These are phyloP conservation scores for Aureobasidium uvarum DNA, from an alignment of 2,329 filamentous ascomycete species.

Conservation along the genomic window DNA sequence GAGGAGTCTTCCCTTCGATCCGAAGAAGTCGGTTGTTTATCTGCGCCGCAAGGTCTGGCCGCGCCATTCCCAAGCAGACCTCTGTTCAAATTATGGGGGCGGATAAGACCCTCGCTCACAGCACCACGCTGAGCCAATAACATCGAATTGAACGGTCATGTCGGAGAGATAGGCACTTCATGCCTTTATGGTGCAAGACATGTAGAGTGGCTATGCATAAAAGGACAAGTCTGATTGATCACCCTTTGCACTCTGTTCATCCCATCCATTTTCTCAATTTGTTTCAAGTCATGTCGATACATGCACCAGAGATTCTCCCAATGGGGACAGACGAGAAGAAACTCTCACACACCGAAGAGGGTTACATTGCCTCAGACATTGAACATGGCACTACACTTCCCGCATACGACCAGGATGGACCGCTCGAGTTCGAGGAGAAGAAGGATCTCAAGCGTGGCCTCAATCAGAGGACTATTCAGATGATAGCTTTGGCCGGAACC, in stretches of 20 bases:
- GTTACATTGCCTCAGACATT: not conserved
- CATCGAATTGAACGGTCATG: not conserved
- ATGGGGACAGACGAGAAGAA: constrained; percentile 1
- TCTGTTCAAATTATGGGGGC: not conserved
- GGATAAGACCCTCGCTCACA: not conserved
- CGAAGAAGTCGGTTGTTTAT: not conserved
- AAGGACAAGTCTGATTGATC: not conserved
- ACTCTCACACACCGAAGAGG: not conserved
- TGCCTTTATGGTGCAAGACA: not conserved
- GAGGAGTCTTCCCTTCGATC: not conserved
- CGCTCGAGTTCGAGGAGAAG: constrained; percentile 17
- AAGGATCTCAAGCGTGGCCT: constrained; percentile 43
- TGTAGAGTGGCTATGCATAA: not conserved
- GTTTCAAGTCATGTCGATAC: not conserved
- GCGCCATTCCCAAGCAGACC: not conserved
- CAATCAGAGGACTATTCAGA: constrained; percentile 55
- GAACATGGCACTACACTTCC: constrained; percentile 9
- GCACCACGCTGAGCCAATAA: not conserved
- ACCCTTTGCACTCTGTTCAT: not conserved
- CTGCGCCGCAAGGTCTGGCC: not conserved
- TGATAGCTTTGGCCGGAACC: constrained; percentile 66
- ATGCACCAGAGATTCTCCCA: not conserved
- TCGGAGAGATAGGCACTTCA: not conserved
- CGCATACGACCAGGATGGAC: constrained; percentile 8
- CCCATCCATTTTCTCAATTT: not conserved